A percentile compares a stretch with the other conserved stretches of the same genome.
Conservation (phyloP, 306 rosid genomes). For the Dryas alaskensis region DNA sequence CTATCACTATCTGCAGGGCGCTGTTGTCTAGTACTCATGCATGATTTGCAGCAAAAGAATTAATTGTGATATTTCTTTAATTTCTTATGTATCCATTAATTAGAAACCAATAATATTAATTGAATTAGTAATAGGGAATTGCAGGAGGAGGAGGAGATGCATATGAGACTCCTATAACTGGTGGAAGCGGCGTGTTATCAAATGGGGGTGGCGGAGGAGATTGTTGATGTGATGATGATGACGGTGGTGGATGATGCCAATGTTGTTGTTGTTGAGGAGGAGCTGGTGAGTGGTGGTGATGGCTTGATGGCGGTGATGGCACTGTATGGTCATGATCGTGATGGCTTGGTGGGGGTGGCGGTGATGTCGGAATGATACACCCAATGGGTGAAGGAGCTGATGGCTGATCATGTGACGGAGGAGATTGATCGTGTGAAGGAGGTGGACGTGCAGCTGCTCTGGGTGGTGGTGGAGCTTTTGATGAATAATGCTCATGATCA, state of each 20-base stretch:
- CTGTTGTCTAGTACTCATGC: not conserved
- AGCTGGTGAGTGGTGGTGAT: slow-evolving; percentile 9
- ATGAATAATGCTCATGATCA: slow-evolving; percentile 2
- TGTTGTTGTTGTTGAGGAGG: slow-evolving; percentile 13
- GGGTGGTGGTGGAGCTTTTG: slow-evolving; percentile 1
- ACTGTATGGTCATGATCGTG: not conserved
- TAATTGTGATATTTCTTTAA: not conserved
- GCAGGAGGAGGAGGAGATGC: slow-evolving; percentile 28
- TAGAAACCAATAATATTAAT: not conserved
- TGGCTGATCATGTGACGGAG: not conserved
- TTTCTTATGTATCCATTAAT: not conserved
- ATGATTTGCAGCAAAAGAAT: not conserved
- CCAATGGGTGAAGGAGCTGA: slow-evolving; percentile 17
- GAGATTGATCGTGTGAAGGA: not conserved
- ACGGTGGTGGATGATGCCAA: slow-evolving; percentile 14
- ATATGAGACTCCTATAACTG: slow-evolving; percentile 24
- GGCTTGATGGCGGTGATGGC: slow-evolving; percentile 16
- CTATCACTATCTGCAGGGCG: not conserved
- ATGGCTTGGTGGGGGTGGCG: slow-evolving; percentile 1
- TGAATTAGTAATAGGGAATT: slow-evolving; percentile 19
- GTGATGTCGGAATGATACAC: slow-evolving; percentile 13
- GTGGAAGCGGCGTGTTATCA: slow-evolving; percentile 30
- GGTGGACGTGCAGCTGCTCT: slow-evolving; percentile 14
- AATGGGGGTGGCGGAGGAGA: slow-evolving; percentile 14
- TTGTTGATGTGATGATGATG: slow-evolving; percentile 15